These are phyloP conservation scores for Thielaviopsis populi DNA, from an alignment of 2,329 filamentous ascomycete species.

Conservation along the genomic window DNA sequence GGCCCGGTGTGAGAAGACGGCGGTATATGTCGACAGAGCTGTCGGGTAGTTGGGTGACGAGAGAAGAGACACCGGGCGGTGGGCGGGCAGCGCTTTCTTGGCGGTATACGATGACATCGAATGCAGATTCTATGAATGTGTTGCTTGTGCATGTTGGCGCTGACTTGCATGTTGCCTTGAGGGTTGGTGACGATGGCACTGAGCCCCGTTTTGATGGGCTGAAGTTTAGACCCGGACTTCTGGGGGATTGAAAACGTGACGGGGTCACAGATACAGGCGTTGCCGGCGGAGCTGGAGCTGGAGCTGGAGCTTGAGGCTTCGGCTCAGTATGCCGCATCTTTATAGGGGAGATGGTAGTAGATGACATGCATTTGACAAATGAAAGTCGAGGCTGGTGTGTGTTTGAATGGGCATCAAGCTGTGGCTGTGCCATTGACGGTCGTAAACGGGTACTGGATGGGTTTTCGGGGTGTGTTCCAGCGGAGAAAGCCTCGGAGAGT, in stretches of 20 bases:
- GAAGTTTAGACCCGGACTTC: not conserved
- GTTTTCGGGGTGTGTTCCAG: not conserved
- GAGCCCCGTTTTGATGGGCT: not conserved
- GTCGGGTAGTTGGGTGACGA: conserved; percentile 6
- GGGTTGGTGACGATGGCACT: not conserved
- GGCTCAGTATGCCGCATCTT: not conserved
- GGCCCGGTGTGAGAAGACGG: conserved; percentile 7
- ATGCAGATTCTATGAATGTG: not conserved
- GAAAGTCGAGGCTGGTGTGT: not conserved
- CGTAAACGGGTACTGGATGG: not conserved
- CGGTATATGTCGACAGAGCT: conserved; percentile 4
- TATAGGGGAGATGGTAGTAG: not conserved
- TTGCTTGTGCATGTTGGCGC: not conserved
- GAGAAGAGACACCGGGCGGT: conserved; percentile 1
- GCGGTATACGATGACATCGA: conserved; percentile 9
- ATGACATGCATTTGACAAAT: not conserved
- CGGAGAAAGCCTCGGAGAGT: not conserved
- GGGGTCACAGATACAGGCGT: not conserved
- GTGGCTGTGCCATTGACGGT: not conserved
- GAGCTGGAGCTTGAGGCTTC: not conserved
- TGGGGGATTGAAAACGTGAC: not conserved
- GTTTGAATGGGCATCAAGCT: not conserved
- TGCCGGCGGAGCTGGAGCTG: not conserved
- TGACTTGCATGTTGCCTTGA: not conserved
- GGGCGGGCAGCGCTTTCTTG: not conserved